Conservation (phyloP, 768 basidiomycete genomes). For the Agrocybe pediades region DNA sequence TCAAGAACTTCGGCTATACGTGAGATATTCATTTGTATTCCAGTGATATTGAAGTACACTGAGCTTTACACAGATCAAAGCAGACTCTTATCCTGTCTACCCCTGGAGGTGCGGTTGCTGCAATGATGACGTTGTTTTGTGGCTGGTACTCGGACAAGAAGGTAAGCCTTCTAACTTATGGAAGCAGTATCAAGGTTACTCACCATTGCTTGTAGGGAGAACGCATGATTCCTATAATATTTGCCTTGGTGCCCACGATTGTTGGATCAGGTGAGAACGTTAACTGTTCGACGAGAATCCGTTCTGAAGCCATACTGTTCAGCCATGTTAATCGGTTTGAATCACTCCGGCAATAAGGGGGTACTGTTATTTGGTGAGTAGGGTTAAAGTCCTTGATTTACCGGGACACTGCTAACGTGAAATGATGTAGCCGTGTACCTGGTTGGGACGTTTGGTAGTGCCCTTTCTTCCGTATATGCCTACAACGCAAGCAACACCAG, state of each 20-base stretch:
- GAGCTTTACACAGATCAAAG: conserved; percentile 40
- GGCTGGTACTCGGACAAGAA: conserved; percentile 70
- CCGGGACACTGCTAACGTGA: too few species aligned
- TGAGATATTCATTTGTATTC: conserved; percentile 24
- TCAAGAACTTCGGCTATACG: conserved; percentile 68
- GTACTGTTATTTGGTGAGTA: conserved; percentile 54
- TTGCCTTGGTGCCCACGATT: conserved; percentile 60
- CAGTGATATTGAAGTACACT: neutral
- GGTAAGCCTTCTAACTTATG: conserved; percentile 28
- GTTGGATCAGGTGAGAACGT: conserved; percentile 46
- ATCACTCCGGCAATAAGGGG: conserved; percentile 48
- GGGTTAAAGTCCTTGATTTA: too few species aligned
- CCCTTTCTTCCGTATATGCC: conserved; percentile 60
- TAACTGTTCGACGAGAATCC: neutral
- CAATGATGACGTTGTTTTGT: conserved; percentile 49
- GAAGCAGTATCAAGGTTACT: neutral
- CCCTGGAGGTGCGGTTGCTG: conserved; percentile 53
- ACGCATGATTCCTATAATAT: conserved; percentile 61
- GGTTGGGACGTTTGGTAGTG: conserved; percentile 58
- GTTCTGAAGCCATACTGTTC: neutral
- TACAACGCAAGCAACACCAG: conserved; percentile 67
- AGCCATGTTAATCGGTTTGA: conserved; percentile 58
- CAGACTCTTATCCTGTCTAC: conserved; percentile 63
- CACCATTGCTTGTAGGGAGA: conserved; percentile 39
- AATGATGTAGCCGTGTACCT: conserved; percentile 44